Evolutionary conservation across 345 rosid genomes (phyloP).

Genomic region (Rhizophora mangle): DNA sequence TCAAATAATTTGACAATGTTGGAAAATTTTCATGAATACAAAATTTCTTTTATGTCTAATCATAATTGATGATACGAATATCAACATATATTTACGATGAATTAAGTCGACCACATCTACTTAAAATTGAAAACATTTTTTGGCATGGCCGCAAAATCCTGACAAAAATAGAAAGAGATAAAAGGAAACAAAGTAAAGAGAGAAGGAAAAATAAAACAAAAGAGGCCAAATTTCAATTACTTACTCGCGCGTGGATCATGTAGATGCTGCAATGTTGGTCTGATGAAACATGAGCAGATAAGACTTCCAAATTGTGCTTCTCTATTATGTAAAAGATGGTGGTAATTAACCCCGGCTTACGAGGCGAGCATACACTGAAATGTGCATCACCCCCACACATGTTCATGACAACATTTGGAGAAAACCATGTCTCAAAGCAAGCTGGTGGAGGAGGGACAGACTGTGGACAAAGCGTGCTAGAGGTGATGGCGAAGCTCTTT

Average conservation of each 20-base stretch:
- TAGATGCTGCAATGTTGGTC: constrained; percentile 32
- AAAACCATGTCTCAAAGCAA: constrained; percentile 48
- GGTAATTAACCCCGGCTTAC: constrained; percentile 40
- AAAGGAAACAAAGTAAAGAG: too few species aligned
- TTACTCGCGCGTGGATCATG: constrained; percentile 42
- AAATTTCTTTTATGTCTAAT: too few species aligned
- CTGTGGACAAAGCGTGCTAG: constrained; percentile 10
- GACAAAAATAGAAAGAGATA: too few species aligned
- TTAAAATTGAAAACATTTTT: too few species aligned
- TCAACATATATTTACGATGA: too few species aligned
- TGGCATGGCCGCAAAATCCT: too few species aligned
- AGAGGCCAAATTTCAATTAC: constrained; percentile 7
- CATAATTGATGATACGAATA: too few species aligned
- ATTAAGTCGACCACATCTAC: too few species aligned
- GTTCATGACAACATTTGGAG: constrained; percentile 49
- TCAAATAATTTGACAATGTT: too few species aligned
- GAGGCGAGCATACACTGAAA: constrained; percentile 41
- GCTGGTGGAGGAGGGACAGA: constrained; percentile 18
- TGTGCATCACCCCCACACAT: constrained; percentile 47
- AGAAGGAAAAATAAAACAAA: too few species aligned
- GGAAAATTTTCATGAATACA: too few species aligned
- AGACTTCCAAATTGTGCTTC: constrained; percentile 48
- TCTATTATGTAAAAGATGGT: constrained; percentile 39
- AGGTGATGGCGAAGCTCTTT: constrained; percentile 8
- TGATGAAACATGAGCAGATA: constrained; percentile 48